A percentile compares a stretch with the other conserved stretches of the same genome.
These are phyloP conservation scores for Ophiostoma perfectum DNA, from an alignment of 2,329 filamentous ascomycete genomes.

Conservation along the genomic window DNA sequence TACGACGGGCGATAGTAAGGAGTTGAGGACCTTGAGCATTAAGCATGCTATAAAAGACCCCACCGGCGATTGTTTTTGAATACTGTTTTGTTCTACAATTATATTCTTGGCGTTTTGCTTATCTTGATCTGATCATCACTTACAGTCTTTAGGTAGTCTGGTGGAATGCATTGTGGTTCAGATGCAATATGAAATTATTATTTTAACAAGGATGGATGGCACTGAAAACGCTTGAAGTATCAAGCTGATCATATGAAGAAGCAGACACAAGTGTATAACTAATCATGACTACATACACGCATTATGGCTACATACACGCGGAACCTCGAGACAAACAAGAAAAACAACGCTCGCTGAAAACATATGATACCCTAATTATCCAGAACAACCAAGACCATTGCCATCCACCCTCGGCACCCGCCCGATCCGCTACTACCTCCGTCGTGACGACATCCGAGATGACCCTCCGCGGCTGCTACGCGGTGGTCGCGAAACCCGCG, in stretches of 20 bases:
- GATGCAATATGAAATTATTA: no score
- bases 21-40: background rate
- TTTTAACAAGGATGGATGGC: no score
- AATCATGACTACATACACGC: background rate
- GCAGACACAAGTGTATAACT: background rate
- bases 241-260: no score
- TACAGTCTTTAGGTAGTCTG: background rate
- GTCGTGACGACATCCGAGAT: background rate
- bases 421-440: background rate
- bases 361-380: background rate
- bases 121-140: background rate
- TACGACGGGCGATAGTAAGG: background rate
- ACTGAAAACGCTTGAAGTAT: no score
- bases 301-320: background rate
- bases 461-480: slow-evolving; percentile 3
- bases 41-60: background rate
- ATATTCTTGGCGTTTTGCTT: background rate
- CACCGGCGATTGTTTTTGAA: background rate
- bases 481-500: background rate
- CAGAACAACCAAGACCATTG: background rate
- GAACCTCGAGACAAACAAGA: no score
- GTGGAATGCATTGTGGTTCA: no score
- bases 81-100: no score
- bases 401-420: no score
- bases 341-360: no score